phyloP scores from a whole-genome alignment of 768 basidiomycete species.

The Holtermannia corniformis region DNA sequence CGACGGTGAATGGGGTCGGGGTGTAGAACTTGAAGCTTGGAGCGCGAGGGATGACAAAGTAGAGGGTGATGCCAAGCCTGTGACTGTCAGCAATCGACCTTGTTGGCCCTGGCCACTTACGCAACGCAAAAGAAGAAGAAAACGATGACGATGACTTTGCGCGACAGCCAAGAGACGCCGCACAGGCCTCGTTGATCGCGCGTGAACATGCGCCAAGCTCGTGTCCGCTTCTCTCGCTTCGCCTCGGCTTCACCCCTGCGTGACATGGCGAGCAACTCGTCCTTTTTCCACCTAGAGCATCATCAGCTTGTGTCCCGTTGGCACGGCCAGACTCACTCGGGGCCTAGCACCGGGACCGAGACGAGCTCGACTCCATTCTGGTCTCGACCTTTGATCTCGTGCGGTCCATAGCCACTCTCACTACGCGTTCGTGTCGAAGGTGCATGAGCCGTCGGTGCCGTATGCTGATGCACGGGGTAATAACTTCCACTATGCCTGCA shows the following conservation, averaged over 20 bases:
- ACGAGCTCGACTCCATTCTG: slow-evolving; percentile 60
- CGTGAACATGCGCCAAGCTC: slow-evolving; percentile 64
- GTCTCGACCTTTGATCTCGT: neutral
- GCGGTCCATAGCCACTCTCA: neutral
- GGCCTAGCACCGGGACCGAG: slow-evolving; percentile 80
- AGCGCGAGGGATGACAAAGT: slow-evolving; percentile 72
- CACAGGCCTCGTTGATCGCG: slow-evolving; percentile 70
- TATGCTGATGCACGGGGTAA: slow-evolving; percentile 11
- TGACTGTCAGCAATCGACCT: slow-evolving; percentile 23
- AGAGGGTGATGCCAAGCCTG: slow-evolving; percentile 60
- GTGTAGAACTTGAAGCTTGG: slow-evolving; percentile 60
- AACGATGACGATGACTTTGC: slow-evolving; percentile 52
- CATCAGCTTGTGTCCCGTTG: neutral
- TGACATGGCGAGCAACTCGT: slow-evolving; percentile 68
- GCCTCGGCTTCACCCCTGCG: slow-evolving; percentile 57
- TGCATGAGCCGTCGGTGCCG: slow-evolving; percentile 11
- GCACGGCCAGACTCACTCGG: slow-evolving; percentile 48
- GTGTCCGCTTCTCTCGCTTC: slow-evolving; percentile 46
- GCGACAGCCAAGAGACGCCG: slow-evolving; percentile 63
- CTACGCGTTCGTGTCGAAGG: slow-evolving; percentile 2
- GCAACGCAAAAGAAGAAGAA: slow-evolving; percentile 55
- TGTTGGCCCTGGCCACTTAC: slow-evolving; percentile 49
- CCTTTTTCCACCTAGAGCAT: slow-evolving; percentile 54
- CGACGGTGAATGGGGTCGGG: slow-evolving; percentile 50
- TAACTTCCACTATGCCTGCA: slow-evolving; percentile 12